Evolutionary conservation across 257 asterid genomes (phyloP), one percentile per base, ranked within the genome.

Genomic region (Prunella vulgaris): DNA sequence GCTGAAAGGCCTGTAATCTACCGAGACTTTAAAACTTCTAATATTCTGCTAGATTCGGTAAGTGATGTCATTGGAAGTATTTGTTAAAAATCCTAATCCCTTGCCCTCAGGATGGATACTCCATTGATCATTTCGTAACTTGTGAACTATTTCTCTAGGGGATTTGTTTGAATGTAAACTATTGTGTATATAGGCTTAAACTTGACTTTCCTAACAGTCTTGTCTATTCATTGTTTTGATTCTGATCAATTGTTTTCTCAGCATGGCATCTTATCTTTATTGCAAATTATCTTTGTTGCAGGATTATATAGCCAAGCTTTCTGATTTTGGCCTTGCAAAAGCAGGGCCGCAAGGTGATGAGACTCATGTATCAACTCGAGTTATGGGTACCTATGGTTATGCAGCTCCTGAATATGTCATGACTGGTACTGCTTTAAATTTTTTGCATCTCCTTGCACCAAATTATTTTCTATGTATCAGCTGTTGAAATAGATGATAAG

Each of bases 301-400:
- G 98, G 99, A 94, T 83, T 94, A 94, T 79, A 84, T 87, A 38
- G 97, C 99, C 38, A 94, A 94, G 74, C 90, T 94, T 69, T 94
- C 99, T 73, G 99, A 94, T 88, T 94, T 94, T 74, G 99, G 99
- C 79, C 97, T 94, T 79, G 99, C 99, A 66, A 94, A 91, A 81
- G 98, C 97, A 60, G 99, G 99, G 79, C 99, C 99, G 4, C 96
- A 91, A 79, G 99, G 99, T 64, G 98, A 94, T 70, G 99, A 91
- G 85, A 94, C 99, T 49, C 99, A 94, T 72, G 99, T 94, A 66
- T 94, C 99, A 48, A 94, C 99, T 70, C 90, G 98, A 35, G 98
- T 94, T 18, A 94, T 94, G 99, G 99, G 99, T 71, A 94, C 98
- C 66, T 94, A 94, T 83, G 99, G 99, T 42, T 94, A 94, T 77